Evolutionary conservation across 768 basidiomycete genomes (phyloP), one percentile per base, ranked within the genome.

Genomic region (Boletus coccyginus): DNA sequence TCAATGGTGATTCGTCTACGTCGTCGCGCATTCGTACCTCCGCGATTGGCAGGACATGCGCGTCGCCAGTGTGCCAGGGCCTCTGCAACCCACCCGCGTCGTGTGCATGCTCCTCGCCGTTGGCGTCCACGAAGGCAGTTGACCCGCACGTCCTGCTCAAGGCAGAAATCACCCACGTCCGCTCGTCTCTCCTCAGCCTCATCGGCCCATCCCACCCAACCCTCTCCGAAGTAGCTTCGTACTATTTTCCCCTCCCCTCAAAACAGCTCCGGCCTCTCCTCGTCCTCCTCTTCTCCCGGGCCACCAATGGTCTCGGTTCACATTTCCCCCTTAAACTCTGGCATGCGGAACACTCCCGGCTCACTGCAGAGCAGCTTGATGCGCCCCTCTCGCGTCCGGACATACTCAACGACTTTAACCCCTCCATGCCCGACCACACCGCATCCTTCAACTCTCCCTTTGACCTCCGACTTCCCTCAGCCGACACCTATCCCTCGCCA

Each of bases 391-490:
- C 83, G 49, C 81, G 82, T 24, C 78, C 88, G 8, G 88, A 89
- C 70, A 88, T 94, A 19, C 79, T 98, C 63, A 88, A 92, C 70
- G 94, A 98, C 74, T 91, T 86, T 78, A 94, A 98, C 71, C 91
- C 92, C 3, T 82, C 76, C 66, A 91, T 94, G 87, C 83, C 88
- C 6, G 88, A 92, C 72, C 76, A 85, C 57, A 85, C 87, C 24
- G 70, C 81, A 21, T 88, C 89, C 0, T 93, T 94, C 69, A 68
- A 77, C 52, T 71, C 77, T 11, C 78, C 83, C 5, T 85, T 87
- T 58, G 70, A 79, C 35, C 76, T 87, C 42, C 74, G 24, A 63
- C 72, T 56, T 71, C 78, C 39, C 59, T 72, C 41, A 58, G 24
- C 14, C 16, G 24, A 14, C 71, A 54, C 42, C 58, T 72, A 41